Base-by-base conservation (phyloP, 768 basidiomycete species). In the Udeniomyces megalosporus region DNA sequence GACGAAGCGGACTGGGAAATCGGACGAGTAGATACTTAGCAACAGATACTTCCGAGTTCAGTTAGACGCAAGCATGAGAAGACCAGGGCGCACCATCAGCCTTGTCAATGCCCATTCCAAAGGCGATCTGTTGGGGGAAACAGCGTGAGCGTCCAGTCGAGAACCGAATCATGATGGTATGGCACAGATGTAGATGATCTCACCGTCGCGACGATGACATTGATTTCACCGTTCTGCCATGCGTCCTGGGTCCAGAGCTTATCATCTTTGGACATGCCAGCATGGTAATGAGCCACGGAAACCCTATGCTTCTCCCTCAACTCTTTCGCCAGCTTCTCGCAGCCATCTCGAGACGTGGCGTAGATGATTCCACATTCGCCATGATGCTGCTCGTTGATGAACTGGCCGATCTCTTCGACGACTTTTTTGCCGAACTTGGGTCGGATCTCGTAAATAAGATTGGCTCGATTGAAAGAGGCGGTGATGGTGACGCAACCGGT, bases 81-180 rank as follows among this genome's bases (percentile, higher is more conserved):
- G 24, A 24, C 14, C 15, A n/a, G 14, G 35, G 53, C 63, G n/a
- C 11, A 69, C 68, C 68, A 55, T 75, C 74, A 45, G 73, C 49
- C 60, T 92, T 91, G 73, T 92, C 88, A 54, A 93, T 88, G 0
- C 93, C 92, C 91, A 97, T 97, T 12, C 93, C 93, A 72, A 97
- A 97, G 0, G 91, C 91, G 67, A 91, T 82, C 89, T 91, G n/a
- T n/a, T n/a, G 17, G 44, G 20, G 8, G 61, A 20, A 5, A 60
- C 4, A 2, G 34, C 10, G 15, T 48, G 28, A 24, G 31, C n/a
- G 26, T 11, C 1, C 11, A 42, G 60, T 28, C 24, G 52, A 45
- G 50, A 26, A 28, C 3, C 26, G 26, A 1, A 14, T n/a, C 2
- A 38, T 24, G 10, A 8, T n/a, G n/a, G 26, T n/a, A 28, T 53